A percentile compares a stretch with the other conserved stretches of the same genome.
These are phyloP conservation scores for Boletus subcaerulescens DNA, from an alignment of 768 basidiomycete species.

Conservation along the genomic window DNA sequence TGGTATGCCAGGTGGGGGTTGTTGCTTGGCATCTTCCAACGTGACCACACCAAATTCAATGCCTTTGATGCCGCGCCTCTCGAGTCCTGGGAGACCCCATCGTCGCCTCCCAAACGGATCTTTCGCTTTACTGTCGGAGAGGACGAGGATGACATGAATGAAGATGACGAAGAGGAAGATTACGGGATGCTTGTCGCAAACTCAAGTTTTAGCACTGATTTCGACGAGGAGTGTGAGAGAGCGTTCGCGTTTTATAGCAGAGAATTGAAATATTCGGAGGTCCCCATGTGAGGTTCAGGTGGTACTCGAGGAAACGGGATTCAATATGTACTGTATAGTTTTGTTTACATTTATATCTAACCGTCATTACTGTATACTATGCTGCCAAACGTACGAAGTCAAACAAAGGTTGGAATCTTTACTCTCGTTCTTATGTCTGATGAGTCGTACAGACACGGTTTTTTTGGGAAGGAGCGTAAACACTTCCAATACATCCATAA, in stretches of 20 bases:
- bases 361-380: conserved; percentile 6
- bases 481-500: not conserved
- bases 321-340: conserved; percentile 14
- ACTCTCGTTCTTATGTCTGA: no score
- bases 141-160: conserved; percentile 18
- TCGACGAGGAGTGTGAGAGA: conserved; percentile 27
- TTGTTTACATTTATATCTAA: conserved; percentile 23
- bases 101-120: conserved; percentile 5
- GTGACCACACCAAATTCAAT: conserved; percentile 21
- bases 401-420: no score
- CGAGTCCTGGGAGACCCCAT: not conserved
- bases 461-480: no score
- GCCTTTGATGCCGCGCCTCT: not conserved
- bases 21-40: conserved; percentile 42
- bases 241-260: conserved; percentile 26
- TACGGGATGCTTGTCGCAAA: conserved; percentile 23
- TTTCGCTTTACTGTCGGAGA: conserved; percentile 24
- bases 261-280: not conserved
- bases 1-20: conserved; percentile 58
- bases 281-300: not conserved
- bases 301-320: not conserved
- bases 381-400: not conserved
- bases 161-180: conserved; percentile 27
- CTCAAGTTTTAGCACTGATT: conserved; percentile 14
- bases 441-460: no score